Evolutionary conservation across 176 grass and related monocot species (phyloP).

Genomic region (Triticum dicoccoides): DNA sequence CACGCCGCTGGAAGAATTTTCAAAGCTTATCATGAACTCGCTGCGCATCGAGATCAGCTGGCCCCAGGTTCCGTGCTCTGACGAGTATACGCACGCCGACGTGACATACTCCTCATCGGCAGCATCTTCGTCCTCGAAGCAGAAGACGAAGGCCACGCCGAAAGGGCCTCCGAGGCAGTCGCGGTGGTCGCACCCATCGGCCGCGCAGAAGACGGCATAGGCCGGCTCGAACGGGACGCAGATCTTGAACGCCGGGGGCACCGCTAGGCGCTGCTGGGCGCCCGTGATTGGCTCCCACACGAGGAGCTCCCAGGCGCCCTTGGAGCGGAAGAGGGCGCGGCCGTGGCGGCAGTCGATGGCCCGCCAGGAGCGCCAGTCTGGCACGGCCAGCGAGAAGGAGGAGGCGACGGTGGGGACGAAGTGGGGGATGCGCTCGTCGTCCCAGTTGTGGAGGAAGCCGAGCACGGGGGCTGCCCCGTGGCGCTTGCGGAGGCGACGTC

Average conservation of each 20-base stretch:
- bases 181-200: background rate
- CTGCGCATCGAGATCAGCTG: background rate
- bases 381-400: background rate
- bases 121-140: background rate
- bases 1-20: background rate
- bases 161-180: background rate
- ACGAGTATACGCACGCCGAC: background rate
- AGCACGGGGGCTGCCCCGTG: background rate
- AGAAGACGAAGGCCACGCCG: background rate
- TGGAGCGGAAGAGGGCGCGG: background rate
- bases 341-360: background rate
- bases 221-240: too few species aligned
- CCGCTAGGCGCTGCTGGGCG: background rate
- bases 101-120: background rate
- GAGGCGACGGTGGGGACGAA: background rate
- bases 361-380: background rate
- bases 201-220: too few species aligned
- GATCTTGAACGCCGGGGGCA: background rate
- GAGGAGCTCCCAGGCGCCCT: background rate
- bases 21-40: background rate
- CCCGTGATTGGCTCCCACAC: background rate
- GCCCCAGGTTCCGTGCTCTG: background rate
- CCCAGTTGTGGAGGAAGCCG: background rate
- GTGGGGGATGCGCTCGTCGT: background rate
- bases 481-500: background rate